Conservation (phyloP, 345 rosid species). For the Sisymbrium altissimum region DNA sequence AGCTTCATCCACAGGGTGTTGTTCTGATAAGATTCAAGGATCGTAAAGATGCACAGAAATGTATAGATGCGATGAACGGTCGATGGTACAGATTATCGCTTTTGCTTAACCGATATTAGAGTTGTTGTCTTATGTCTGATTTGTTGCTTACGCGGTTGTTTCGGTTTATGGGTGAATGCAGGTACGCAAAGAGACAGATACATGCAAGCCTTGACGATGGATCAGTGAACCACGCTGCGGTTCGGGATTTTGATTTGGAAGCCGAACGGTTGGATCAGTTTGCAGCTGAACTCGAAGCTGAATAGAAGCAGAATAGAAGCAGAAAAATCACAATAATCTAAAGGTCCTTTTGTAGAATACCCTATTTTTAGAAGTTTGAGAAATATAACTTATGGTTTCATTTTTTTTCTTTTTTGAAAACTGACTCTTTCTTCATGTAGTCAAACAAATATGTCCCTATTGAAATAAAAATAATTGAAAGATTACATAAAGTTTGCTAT, state of each 20-base stretch:
- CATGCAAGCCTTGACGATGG: conserved; percentile 88
- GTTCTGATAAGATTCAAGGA: conserved; percentile 85
- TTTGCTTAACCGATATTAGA: not conserved
- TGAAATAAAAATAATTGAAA: not conserved
- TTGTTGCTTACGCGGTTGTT: not conserved
- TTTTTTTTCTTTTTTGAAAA: not conserved
- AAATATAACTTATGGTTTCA: not conserved
- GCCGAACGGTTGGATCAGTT: conserved; percentile 68
- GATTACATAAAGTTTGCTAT: not conserved
- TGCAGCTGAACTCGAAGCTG: conserved; percentile 91
- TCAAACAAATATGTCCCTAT: not conserved
- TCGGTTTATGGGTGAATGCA: conserved; percentile 20
- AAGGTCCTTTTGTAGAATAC: not conserved
- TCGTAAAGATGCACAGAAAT: conserved; percentile 78
- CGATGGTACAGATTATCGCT: conserved; percentile 57
- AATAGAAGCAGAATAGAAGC: conserved; percentile 52
- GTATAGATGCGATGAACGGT: conserved; percentile 89
- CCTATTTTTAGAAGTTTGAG: not conserved
- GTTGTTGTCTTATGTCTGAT: not conserved
- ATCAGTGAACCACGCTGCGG: conserved; percentile 62
- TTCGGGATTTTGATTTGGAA: conserved; percentile 68
- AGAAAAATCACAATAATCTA: not conserved
- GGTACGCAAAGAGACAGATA: conserved; percentile 89
- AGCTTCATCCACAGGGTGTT: conserved; percentile 88
- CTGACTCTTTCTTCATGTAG: not conserved